These are phyloP conservation scores for Pichia kudriavzevii DNA, from an alignment of 1,139 yeast genomes.

Conservation along the genomic window DNA sequence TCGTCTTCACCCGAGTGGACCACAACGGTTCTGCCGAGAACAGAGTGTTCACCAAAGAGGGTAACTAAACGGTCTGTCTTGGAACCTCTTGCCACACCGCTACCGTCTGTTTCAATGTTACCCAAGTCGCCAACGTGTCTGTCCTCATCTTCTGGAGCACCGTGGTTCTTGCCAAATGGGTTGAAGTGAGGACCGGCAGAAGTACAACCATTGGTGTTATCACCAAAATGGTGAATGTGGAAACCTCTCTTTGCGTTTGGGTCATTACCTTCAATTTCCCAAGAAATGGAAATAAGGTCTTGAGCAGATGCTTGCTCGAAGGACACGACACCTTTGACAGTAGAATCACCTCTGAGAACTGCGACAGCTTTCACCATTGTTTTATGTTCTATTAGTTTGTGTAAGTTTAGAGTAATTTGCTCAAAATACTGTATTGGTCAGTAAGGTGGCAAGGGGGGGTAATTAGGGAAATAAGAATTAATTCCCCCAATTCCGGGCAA, in stretches of 20 bases:
- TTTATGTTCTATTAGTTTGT: background rate
- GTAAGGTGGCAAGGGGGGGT: too few species aligned
- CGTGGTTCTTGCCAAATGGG: constrained; percentile 86
- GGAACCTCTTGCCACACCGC: constrained; percentile 86
- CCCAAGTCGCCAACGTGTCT: constrained; percentile 99
- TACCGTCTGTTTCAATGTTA: constrained; percentile 78
- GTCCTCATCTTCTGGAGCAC: constrained; percentile 81
- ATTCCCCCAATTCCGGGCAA: too few species aligned
- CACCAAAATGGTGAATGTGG: constrained; percentile 98
- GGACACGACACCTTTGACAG: constrained; percentile 75
- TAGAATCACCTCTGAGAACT: constrained; percentile 90
- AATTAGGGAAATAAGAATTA: too few species aligned
- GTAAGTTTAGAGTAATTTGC: too few species aligned
- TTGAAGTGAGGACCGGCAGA: constrained; percentile 99
- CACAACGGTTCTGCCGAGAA: constrained; percentile 93
- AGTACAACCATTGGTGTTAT: constrained; percentile 97
- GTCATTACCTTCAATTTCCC: constrained; percentile 83
- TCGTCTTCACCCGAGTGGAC: constrained; percentile 94
- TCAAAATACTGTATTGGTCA: too few species aligned
- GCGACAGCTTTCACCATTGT: constrained; percentile 51
- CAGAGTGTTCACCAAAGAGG: constrained; percentile 76
- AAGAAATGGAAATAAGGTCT: constrained; percentile 77
- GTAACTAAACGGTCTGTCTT: constrained; percentile 70
- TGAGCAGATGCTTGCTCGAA: constrained; percentile 77
- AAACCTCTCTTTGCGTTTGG: constrained; percentile 88